phyloP scores from a whole-genome alignment of 2,329 filamentous ascomycete genomes.

The Exophiala sp. region DNA sequence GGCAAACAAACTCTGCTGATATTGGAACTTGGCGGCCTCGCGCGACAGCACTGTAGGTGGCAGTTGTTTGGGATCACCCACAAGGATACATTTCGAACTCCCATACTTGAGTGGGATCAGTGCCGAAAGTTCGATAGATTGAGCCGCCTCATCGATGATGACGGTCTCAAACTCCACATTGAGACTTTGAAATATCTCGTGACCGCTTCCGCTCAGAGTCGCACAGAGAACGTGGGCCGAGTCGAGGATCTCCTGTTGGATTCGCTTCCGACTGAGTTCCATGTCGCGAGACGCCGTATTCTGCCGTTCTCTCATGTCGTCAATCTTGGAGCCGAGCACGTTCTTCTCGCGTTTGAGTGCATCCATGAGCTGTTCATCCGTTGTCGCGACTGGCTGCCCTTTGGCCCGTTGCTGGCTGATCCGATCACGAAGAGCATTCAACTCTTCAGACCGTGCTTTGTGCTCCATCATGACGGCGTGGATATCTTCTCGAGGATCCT shows the following conservation, averaged over 20 bases:
- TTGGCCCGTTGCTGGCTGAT: constrained; percentile 61
- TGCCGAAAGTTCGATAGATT: constrained; percentile 95
- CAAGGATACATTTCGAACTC: constrained; percentile 91
- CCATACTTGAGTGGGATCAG: constrained; percentile 97
- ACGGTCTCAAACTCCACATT: constrained; percentile 98
- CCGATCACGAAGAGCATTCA: constrained; percentile 64
- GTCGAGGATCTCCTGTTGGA: constrained; percentile 87
- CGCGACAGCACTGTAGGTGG: constrained; percentile 94
- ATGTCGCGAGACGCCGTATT: constrained; percentile 74
- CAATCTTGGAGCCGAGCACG: constrained; percentile 73
- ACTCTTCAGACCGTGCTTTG: constrained; percentile 55
- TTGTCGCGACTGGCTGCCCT: constrained; percentile 39
- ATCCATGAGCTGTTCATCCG: constrained; percentile 70
- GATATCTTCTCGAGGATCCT: constrained; percentile 46
- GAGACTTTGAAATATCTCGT: constrained; percentile 93
- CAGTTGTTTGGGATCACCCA: constrained; percentile 95
- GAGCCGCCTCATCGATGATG: constrained; percentile 94
- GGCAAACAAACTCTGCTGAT: constrained; percentile 96
- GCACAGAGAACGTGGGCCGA: constrained; percentile 89
- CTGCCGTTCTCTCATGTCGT: constrained; percentile 78
- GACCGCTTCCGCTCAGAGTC: constrained; percentile 88
- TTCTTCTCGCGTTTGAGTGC: constrained; percentile 69
- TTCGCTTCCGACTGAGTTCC: constrained; percentile 73
- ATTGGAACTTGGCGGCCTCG: constrained; percentile 84
- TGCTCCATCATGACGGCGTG: constrained; percentile 66